Base-by-base conservation (phyloP, 495 filamentous ascomycete species). In the Talaromyces ruber region DNA sequence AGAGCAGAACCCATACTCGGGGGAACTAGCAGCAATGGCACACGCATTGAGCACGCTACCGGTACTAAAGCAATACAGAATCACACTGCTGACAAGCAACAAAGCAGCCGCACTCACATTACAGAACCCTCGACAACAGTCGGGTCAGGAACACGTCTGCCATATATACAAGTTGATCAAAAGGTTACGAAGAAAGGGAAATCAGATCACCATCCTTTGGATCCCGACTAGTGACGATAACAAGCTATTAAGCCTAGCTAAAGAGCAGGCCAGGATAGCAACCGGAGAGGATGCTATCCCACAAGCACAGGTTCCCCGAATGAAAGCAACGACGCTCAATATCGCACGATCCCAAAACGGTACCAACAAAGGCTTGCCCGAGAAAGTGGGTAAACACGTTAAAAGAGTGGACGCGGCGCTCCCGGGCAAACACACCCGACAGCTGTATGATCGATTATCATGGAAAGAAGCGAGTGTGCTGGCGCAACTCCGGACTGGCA, bases 211-310 rank as follows among this genome's bases (percentile, higher is more conserved):
- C 11, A 58, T 68, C 39, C 59, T 0, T 12, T 68, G 37, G 62
- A 26, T 68, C 64, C 62, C 62, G 2, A 64, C 55, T 5, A 65
- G 43, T 50, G 39, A 62, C 37, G 55, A 70, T 21, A 64, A 68
- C 24, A 63, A 65, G 53, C 63, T 70, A 45, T 34, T 67, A 30
- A 63, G 68, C 29, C 66, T 70, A 57, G 66, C 66, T 14, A 70
- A 70, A 62, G 63, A 66, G 55, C 64, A 70, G 59, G 66, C 66
- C 45, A 68, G 68, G 28, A 51, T 55, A 26, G 61, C 61, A 29
- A 68, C 62, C 12, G 21, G 65, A 45, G 59, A 50, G 59, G 65
- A 39, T n/a, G 28, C 66, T 50, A 30, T 26, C 64, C 59, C 25
- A 43, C 43, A 68, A 53, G 34, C 28, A 63, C 22, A 59, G 37